phyloP scores from a whole-genome alignment of 345 rosid species.

The Populus euphratica region DNA sequence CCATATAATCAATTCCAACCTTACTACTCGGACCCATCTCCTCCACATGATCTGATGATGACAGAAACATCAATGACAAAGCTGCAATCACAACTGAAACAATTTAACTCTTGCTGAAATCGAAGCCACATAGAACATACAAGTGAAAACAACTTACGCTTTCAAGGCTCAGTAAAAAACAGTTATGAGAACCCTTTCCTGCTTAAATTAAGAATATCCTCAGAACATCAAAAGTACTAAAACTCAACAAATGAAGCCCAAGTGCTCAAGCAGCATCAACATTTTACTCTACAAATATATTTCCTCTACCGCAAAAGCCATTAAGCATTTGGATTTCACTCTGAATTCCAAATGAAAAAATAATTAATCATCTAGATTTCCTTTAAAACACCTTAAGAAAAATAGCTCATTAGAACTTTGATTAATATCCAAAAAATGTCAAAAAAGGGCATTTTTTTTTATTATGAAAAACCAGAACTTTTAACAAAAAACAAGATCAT shows the following conservation, averaged over 20 bases:
- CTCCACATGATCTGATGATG: conserved; percentile 13
- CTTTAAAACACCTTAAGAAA: too few species aligned
- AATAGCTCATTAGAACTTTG: too few species aligned
- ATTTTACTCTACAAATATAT: background rate
- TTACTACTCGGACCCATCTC: conserved; percentile 20
- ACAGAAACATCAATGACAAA: background rate
- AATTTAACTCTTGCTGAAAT: background rate
- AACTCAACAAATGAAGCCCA: background rate
- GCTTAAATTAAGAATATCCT: background rate
- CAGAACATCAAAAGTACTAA: background rate
- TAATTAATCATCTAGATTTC: too few species aligned
- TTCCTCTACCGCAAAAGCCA: too few species aligned
- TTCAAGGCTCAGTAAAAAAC: background rate
- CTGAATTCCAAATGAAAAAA: too few species aligned
- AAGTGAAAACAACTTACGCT: too few species aligned
- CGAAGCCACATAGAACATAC: background rate
- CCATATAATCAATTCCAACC: conserved; percentile 21
- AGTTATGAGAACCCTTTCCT: background rate
- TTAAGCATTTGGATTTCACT: too few species aligned
- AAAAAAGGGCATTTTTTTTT: too few species aligned
- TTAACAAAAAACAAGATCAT: background rate
- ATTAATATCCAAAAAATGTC: too few species aligned
- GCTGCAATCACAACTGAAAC: background rate
- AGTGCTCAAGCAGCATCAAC: background rate
- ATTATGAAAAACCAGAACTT: too few species aligned